Conservation (phyloP, 2,329 filamentous ascomycete species). For the Phaeophleospora eucalypticola region DNA sequence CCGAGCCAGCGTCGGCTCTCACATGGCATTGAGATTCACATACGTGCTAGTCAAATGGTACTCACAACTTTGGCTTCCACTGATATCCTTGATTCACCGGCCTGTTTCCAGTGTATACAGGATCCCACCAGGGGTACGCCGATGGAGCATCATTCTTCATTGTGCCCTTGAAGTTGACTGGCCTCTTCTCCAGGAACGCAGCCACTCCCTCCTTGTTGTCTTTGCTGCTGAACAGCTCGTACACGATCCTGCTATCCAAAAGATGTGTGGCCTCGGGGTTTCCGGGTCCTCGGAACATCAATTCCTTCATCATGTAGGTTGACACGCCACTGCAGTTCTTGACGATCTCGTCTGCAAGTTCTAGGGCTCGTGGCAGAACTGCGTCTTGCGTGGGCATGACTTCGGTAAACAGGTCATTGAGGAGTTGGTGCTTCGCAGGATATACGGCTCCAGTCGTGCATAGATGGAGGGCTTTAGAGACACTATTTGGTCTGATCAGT, state of each 20-base stretch:
- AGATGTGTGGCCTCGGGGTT: constrained; percentile 67
- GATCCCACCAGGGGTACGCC: constrained; percentile 66
- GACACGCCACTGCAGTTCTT: constrained; percentile 62
- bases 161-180: constrained; percentile 57
- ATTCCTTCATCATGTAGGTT: constrained; percentile 63
- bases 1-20: too few species aligned
- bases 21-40: too few species aligned
- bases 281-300: constrained; percentile 60
- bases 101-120: constrained; percentile 45
- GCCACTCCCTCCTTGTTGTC: constrained; percentile 65
- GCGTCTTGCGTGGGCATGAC: constrained; percentile 54
- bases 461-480: constrained; percentile 59
- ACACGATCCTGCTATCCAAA: constrained; percentile 62
- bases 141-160: constrained; percentile 58
- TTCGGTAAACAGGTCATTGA: constrained; percentile 63
- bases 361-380: constrained; percentile 62
- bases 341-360: constrained; percentile 63
- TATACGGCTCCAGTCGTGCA: constrained; percentile 65
- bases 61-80: constrained; percentile 28
- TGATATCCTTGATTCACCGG: constrained; percentile 33
- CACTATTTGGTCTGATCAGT: constrained; percentile 18
- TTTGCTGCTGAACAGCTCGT: constrained; percentile 55
- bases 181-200: constrained; percentile 67
- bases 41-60: too few species aligned
- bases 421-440: constrained; percentile 41